A percentile compares a stretch with the other conserved stretches of the same genome.
Evolutionary conservation across 768 basidiomycete genomes (phyloP).

Genomic region (Phylloporus arenicola): DNA sequence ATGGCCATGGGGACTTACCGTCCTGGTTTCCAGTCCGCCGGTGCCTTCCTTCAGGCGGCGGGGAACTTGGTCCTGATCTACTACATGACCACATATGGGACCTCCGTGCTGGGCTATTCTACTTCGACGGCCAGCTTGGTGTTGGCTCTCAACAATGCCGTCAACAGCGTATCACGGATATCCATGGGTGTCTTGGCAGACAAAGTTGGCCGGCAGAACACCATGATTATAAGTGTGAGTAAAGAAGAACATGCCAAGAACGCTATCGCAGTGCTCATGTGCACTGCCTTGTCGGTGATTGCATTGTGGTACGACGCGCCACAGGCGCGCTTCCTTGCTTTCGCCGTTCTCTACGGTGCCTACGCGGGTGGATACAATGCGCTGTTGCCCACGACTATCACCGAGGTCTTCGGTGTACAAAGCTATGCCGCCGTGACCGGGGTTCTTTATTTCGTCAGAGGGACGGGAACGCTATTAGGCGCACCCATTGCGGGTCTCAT

Average conservation of each 20-base stretch:
- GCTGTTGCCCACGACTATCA: slow-evolving; percentile 1
- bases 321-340: background rate
- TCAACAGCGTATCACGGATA: background rate
- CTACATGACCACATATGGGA: background rate
- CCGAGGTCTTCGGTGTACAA: slow-evolving; percentile 4
- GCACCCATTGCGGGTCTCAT: background rate
- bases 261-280: background rate
- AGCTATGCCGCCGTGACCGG: background rate
- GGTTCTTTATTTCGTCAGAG: background rate
- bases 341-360: background rate
- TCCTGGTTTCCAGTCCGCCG: background rate
- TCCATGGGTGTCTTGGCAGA: slow-evolving; percentile 1
- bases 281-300: background rate
- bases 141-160: background rate
- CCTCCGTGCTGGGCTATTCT: background rate
- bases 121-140: background rate
- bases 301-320: background rate
- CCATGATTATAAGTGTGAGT: background rate
- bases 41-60: background rate
- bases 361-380: slow-evolving; percentile 1
- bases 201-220: slow-evolving; percentile 1
- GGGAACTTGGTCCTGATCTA: slow-evolving; percentile 2
- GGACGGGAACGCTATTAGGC: background rate
- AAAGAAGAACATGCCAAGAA: background rate
- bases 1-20: background rate